Evolutionary conservation across 1,139 yeast species (phyloP).

Genomic region (Yamadazyma sp.): DNA sequence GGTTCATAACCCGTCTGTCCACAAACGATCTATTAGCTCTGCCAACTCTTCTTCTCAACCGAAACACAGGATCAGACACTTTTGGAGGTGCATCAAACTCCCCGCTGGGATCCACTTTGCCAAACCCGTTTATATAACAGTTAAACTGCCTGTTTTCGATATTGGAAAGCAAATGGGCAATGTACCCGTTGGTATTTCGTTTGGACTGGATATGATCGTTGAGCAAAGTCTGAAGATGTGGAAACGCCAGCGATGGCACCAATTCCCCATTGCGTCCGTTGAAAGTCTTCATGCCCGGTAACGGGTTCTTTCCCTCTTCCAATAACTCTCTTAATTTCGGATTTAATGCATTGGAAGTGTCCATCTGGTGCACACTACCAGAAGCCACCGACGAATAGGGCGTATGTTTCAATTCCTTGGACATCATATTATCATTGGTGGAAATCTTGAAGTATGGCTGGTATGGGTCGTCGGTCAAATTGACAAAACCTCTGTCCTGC

Average conservation of each 20-base stretch:
- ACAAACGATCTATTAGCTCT: conserved; percentile 69
- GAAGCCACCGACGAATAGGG: conserved; percentile 81
- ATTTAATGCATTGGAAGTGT: conserved; percentile 55
- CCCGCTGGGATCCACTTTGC: conserved; percentile 19
- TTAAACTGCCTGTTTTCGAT: conserved; percentile 47
- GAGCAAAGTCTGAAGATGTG: conserved; percentile 40
- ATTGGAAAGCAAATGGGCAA: conserved; percentile 43
- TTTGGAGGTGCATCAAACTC: conserved; percentile 18
- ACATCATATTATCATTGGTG: conserved; percentile 45
- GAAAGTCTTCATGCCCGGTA: conserved; percentile 46
- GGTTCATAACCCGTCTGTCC: conserved; percentile 56
- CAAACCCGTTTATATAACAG: conserved; percentile 46
- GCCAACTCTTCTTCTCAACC: conserved; percentile 75
- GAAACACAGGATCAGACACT: conserved; percentile 57
- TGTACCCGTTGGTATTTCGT: conserved; percentile 30
- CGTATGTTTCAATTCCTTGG: conserved; percentile 58
- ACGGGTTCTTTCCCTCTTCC: conserved; percentile 41
- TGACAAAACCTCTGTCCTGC: conserved; percentile 73
- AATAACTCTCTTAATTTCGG: conserved; percentile 39
- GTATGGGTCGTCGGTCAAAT: conserved; percentile 86
- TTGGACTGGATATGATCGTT: conserved; percentile 28
- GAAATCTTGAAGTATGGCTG: conserved; percentile 81
- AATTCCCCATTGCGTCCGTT: conserved; percentile 47
- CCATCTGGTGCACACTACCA: conserved; percentile 69
- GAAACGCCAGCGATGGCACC: conserved; percentile 43